Base-by-base conservation (phyloP, 2,329 filamentous ascomycete species). In the Botrytis paeoniae region DNA sequence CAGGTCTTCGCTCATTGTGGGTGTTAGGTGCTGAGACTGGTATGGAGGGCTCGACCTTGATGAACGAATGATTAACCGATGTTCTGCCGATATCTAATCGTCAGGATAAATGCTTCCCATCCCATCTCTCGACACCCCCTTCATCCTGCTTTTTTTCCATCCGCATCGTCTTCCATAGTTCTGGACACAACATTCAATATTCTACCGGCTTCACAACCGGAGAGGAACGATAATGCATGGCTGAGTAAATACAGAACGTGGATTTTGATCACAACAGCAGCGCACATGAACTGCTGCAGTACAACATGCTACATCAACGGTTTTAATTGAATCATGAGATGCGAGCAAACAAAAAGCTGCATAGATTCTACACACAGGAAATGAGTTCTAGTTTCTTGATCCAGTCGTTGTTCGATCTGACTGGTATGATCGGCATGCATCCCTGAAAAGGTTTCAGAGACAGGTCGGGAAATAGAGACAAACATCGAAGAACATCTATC, bases 1-100 rank as follows among this genome's bases (percentile, higher is more conserved):
- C 39, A 95, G 86, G 51, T 81, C 79, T 73, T 81, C 80, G 72
- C 75, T 79, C 80, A 81, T 81, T 37, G 37, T 57, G 37, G 37
- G 65, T 22, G 37, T 18, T 63, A 20, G 45, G 14, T 60, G 20
- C 18, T 20, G 39, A 51, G 69, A 54, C 14, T 57, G 22, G n/a
- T 57, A 57, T 2, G 18, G 51, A 57, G 39, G 14, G 12, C 32
- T 37, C 12, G 43, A 51, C 32, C 22, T 51, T 39, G 20, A 20
- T 18, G 16, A n/a, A n/a, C 18, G 14, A 22, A 20, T 48, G 10
- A 9, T 41, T 22, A 12, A 41, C 65, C 65, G 65, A 57, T 18
- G 16, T 41, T 69, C 29, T 25, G 25, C 48, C 48, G 16, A 37
- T 37, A 12, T 66, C 39, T 25, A 35, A 25, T 12, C 62, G 5